Conservation (phyloP, 257 asterid genomes). For the Prunella vulgaris region DNA sequence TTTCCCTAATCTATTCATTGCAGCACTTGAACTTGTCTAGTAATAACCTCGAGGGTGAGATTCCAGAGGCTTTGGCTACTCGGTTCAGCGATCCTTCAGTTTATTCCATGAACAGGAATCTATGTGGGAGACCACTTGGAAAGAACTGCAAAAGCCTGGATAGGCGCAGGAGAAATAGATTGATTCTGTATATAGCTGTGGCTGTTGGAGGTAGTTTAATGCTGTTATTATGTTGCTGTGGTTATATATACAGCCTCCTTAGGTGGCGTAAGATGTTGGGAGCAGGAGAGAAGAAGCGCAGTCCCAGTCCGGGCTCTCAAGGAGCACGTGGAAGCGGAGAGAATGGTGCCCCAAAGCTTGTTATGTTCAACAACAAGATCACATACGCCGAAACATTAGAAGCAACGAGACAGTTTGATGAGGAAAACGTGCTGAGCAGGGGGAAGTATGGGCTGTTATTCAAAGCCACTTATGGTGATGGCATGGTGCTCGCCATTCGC, state of each 20-base stretch:
- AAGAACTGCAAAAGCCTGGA: constrained; percentile 33
- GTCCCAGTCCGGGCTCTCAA: constrained; percentile 67
- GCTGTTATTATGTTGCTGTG: constrained; percentile 51
- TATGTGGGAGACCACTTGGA: constrained; percentile 64
- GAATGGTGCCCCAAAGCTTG: constrained; percentile 60
- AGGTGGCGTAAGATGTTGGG: constrained; percentile 61
- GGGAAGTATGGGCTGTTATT: constrained; percentile 60
- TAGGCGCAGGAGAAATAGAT: constrained; percentile 41
- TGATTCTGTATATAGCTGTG: constrained; percentile 54
- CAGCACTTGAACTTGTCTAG: constrained; percentile 49
- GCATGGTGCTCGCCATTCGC: constrained; percentile 81
- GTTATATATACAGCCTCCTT: constrained; percentile 53
- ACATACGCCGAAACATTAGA: constrained; percentile 70
- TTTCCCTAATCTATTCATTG: constrained; percentile 41
- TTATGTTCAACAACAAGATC: constrained; percentile 75
- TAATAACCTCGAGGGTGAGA: constrained; percentile 70
- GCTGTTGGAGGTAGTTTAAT: constrained; percentile 55
- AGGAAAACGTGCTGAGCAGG: constrained; percentile 76
- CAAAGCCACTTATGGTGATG: constrained; percentile 72
- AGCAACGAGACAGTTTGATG: constrained; percentile 83
- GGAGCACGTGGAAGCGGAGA: constrained; percentile 73
- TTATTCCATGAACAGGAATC: constrained; percentile 44
- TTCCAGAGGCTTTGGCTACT: constrained; percentile 55
- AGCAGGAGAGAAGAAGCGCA: constrained; percentile 65
- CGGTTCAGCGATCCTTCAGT: constrained; percentile 62